Conservation (phyloP, 176 grass and related monocot genomes). For the Bonia amplexicaulis region DNA sequence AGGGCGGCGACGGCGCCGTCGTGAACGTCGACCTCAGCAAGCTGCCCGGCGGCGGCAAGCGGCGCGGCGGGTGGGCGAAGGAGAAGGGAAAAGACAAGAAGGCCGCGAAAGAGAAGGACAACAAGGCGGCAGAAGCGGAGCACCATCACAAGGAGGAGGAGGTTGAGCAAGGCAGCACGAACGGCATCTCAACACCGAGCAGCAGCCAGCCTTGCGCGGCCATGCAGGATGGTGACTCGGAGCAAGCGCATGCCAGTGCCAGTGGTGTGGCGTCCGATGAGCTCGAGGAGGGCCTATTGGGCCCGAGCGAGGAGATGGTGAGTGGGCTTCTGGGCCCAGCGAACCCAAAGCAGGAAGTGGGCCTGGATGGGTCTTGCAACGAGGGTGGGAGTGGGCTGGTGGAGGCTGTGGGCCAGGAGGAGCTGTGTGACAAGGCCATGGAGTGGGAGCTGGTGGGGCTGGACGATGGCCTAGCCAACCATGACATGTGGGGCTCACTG, state of each 20-base stretch:
- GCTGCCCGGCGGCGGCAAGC: conserved; percentile 45
- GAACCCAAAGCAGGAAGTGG: not conserved
- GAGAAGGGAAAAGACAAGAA: not conserved
- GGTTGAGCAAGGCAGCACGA: not conserved
- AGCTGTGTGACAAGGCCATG: conserved; percentile 6
- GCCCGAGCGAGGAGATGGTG: conserved; percentile 20
- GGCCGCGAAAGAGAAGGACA: not conserved
- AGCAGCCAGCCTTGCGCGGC: not conserved
- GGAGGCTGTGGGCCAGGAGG: not conserved
- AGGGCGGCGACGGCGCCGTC: not conserved
- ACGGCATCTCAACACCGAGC: not conserved
- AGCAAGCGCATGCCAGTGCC: conserved; percentile 34
- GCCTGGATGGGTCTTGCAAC: not conserved
- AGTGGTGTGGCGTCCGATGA: conserved; percentile 37
- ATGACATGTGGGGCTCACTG: conserved; percentile 35
- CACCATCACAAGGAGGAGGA: not conserved
- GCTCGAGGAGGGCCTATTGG: not conserved
- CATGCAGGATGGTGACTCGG: not conserved
- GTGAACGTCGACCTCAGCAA: conserved; percentile 36
- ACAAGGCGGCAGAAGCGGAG: not conserved
- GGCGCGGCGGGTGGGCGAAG: conserved; percentile 29
- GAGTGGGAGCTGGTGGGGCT: conserved; percentile 44
- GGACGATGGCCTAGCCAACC: not conserved
- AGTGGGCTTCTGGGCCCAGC: not conserved
- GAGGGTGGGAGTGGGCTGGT: not conserved